Evolutionary conservation across 1,284 basidiomycete genomes (phyloP), one percentile per base, ranked within the genome.

Genomic region (Tilletia indica): DNA sequence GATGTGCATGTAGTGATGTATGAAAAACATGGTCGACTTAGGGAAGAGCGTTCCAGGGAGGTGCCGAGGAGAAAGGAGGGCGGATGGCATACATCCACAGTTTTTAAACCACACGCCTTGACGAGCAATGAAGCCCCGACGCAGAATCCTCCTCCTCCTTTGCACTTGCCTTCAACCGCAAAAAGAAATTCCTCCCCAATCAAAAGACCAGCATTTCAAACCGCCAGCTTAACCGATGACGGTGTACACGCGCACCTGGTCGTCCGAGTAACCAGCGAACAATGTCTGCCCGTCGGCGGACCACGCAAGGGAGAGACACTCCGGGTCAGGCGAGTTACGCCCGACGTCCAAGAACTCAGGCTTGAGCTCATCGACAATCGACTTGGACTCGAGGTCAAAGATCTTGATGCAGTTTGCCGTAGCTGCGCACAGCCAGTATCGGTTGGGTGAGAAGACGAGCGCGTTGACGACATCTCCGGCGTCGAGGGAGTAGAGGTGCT

Each of bases 401-500:
- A 84, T 98, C 89, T 99, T 99, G 88, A 99, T 93, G 87, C 93
- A 97, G 85, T 91, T 93, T 76, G 94, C 90, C 77, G 97, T 99
- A 78, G 97, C 97, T 81, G 97, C 97, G 86, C 97, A 99, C 78
- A 99, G 89, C 97, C 97, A 99, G 92, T 99, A 99, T 76, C 83
- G 79, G 80, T 80, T 82, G 79, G 97, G 97, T 42, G 94, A 97
- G 90, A 99, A 99, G 86, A 98, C 96, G 78, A 99, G 92, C 73
- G 97, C 94, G 86, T 99, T 99, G 90, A 99, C 94, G 81, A 94
- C 89, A 86, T 99, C 94, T 79, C 95, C 95, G 70, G 97, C 97
- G 87, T 99, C 97, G 77, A 99, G 92, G 74, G 94, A 97, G 90
- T 99, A 99, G 83, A 99, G 91, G 90, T 99, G 96, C 89, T 99